Base-by-base conservation (phyloP, 306 rosid genomes). In the Quercus berberidifolia region DNA sequence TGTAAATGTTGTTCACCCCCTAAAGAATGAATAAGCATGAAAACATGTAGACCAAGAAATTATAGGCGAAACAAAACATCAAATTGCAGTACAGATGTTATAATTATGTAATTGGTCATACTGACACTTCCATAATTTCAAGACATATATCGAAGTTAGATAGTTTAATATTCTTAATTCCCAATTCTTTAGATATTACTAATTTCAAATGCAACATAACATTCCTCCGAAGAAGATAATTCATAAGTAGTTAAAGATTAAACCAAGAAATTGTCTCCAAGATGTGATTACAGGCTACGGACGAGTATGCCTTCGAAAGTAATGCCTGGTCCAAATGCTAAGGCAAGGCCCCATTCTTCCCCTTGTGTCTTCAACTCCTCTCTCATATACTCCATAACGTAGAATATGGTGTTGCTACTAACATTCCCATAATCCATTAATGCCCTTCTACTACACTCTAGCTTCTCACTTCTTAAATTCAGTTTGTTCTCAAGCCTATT, bases 261-360 rank as follows among this genome's bases (percentile, higher is more conserved):
- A 21, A 28, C 69, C 9, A 35, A 51, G 58, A 80, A 25, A 28
- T 20, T 19, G 26, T n/a, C 15, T 35, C 26, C 26, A 35, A 19
- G 72, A 49, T 35, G 52, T n/a, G 20, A 87, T 81, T n/a, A 90
- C 19, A 96, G 92, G 86, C 92, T 89, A 28, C 99, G 97, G 6
- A 93, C 57, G 80, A 96, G 99, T 86, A 96, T 83, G 72, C 99
- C 98, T 87, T 96, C 99, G 79, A 93, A 96, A 25, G 99, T 93
- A 59, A 96, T 93, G 43, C 99, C 98, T 0, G 98, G 98, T 78
- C 99, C 98, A 85, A 96, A 96, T 3, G 99, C 99, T 76, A 96
- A 81, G 19, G 90, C 98, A 74, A 96, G 84, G 0, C 99, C 96
- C 98, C 99, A 96, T 85, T 96, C 99, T 82, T 95, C 92, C 0